Evolutionary conservation across 2,329 filamentous ascomycete species (phyloP).

Genomic region (Diaporthe amygdali): DNA sequence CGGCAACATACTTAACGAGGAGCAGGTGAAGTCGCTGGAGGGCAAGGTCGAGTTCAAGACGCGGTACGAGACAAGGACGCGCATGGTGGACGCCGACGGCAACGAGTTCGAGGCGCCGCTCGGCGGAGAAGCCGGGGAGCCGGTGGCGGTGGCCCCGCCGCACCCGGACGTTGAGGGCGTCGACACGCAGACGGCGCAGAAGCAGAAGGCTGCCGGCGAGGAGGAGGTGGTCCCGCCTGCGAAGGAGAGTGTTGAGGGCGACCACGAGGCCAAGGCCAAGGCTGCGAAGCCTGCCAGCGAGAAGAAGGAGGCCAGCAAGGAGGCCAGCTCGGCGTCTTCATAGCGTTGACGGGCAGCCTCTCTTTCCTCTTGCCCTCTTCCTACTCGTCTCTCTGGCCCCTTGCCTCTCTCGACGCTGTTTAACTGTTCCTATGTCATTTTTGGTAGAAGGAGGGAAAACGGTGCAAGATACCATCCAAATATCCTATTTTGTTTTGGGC

Average conservation of each 20-base stretch:
- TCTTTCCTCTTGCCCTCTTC: background rate
- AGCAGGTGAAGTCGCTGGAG: slow-evolving; percentile 82
- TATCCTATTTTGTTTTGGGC: background rate
- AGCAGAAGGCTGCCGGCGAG: slow-evolving; percentile 37
- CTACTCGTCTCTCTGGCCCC: background rate
- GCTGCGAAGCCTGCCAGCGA: slow-evolving; percentile 69
- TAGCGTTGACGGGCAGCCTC: slow-evolving; percentile 28
- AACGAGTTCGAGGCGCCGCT: slow-evolving; percentile 69
- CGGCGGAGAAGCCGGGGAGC: slow-evolving; percentile 33
- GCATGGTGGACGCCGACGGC: slow-evolving; percentile 78
- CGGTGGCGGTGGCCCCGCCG: slow-evolving; percentile 54
- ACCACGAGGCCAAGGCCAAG: slow-evolving; percentile 60
- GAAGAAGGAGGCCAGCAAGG: slow-evolving; percentile 57
- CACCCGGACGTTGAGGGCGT: slow-evolving; percentile 67
- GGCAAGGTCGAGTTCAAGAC: slow-evolving; percentile 97
- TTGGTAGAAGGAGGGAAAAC: background rate
- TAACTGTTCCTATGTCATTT: background rate
- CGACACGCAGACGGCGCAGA: slow-evolving; percentile 61
- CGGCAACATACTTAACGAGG: slow-evolving; percentile 84
- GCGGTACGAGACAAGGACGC: slow-evolving; percentile 91
- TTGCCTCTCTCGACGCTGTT: background rate
- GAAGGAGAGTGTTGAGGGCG: slow-evolving; percentile 61
- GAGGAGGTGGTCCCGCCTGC: slow-evolving; percentile 46
- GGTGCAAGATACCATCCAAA: slow-evolving; percentile 10
- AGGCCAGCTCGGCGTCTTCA: background rate